Evolutionary conservation across 768 basidiomycete genomes (phyloP).

Genomic region (Lactifluus rugatus): DNA sequence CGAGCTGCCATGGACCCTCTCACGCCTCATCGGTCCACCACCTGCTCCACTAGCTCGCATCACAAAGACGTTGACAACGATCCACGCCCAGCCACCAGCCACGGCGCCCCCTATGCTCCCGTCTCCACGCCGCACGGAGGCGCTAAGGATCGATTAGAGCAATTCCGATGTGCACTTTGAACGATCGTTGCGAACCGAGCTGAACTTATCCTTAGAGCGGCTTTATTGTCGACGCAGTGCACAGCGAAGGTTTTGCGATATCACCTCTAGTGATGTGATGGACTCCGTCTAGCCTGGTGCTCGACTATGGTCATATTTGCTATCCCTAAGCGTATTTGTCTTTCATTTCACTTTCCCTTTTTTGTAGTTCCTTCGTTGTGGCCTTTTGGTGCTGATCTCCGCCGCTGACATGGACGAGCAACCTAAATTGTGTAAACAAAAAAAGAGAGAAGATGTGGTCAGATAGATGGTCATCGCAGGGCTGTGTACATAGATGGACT

Average conservation of each 20-base stretch:
- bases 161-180: not conserved
- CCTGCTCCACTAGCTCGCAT: conserved; percentile 41
- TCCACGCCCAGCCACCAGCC: not conserved
- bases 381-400: conserved; percentile 8
- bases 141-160: conserved; percentile 12
- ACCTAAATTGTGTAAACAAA: conserved; percentile 2
- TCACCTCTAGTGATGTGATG: conserved; percentile 1
- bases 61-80: not conserved
- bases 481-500: not conserved
- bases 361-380: not conserved
- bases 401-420: not conserved
- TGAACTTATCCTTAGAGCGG: not conserved
- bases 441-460: too few species aligned
- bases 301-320: conserved; percentile 9
- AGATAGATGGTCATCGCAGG: not conserved
- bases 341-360: not conserved
- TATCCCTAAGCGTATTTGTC: not conserved
- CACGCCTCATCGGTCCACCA: conserved; percentile 70
- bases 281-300: conserved; percentile 6
- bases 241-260: not conserved
- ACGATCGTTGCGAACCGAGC: conserved; percentile 1
- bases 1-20: conserved; percentile 74
- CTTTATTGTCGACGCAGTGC: not conserved
- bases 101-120: conserved; percentile 5
- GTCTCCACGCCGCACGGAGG: conserved; percentile 15